Conservation (phyloP, 208 protist species). For the Porcisia hertigi region DNA sequence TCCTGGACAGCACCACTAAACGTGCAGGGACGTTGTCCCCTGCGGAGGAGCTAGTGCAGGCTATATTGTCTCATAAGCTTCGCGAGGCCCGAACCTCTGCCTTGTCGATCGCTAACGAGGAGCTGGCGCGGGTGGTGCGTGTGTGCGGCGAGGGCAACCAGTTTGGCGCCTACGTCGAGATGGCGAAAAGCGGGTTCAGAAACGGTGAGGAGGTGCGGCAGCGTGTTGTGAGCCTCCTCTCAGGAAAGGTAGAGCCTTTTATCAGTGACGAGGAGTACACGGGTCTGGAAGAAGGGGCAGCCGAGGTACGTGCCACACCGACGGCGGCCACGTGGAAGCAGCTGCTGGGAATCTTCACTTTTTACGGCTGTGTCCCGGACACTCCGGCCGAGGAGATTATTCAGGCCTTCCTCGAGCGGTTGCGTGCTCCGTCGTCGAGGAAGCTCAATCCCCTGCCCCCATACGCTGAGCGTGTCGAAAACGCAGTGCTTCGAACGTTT, state of each 20-base stretch:
- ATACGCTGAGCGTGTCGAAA: conserved; percentile 65
- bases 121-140: conserved; percentile 70
- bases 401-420: conserved; percentile 60
- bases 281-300: conserved; percentile 10
- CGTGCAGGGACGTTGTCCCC: conserved; percentile 13
- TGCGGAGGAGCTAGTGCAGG: conserved; percentile 68
- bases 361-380: conserved; percentile 84
- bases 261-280: conserved; percentile 64
- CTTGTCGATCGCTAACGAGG: conserved; percentile 41
- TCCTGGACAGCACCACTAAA: conserved; percentile 23
- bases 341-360: conserved; percentile 85
- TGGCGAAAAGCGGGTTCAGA: conserved; percentile 44
- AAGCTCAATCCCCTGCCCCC: conserved; percentile 64
- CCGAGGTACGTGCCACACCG: conserved; percentile 30
- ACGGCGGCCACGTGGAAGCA: conserved; percentile 89
- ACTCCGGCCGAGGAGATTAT: conserved; percentile 83
- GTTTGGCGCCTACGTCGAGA: conserved; percentile 79
- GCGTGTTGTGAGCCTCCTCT: conserved; percentile 78
- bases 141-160: conserved; percentile 88
- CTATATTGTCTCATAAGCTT: conserved; percentile 79
- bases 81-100: conserved; percentile 58
- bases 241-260: conserved; percentile 85
- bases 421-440: conserved; percentile 49
- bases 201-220: conserved; percentile 59
- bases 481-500: conserved; percentile 31